Evolutionary conservation across 148 eudicot species (phyloP), one percentile per base, ranked within the genome.

Genomic region (Cornus florida): DNA sequence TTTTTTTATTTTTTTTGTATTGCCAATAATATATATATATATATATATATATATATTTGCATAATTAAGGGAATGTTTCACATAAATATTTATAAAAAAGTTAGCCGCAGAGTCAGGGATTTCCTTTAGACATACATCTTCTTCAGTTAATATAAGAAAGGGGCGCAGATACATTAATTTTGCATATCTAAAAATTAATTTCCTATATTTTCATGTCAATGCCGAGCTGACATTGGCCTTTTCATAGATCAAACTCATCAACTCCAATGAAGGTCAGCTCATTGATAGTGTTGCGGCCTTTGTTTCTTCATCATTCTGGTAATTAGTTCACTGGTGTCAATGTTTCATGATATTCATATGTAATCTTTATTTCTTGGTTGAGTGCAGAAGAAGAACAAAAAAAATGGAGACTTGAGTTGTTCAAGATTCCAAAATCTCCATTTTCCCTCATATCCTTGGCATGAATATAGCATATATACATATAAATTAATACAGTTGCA

Each of bases 251-350:
- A 33, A n/a, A 77, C n/a, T 23, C 72, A 14, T 19, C 79, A 68
- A 67, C 72, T 50, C 53, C 31, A 10, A 77, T 77, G 64, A 72
- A 83, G 74, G 64, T 75, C 56, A 57, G 33, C 69, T 67, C 78
- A 72, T 6, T 71, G 24, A 78, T 80, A 22, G 74, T 73, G 23
- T 48, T 73, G 78, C 75, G 82, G 32, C 88, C 88, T 10, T 71
- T 72, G 78, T 2, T 77, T 81, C 80, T 83, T 88, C 75, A 24
- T 80, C n/a, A 22, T 88, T 39, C 72, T 83, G 90, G 88, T 85
- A 86, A 60, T 79, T 73, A 12, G 70, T 22, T 20, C 66, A 57
- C 16, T 12, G 4, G 1, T 12, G 3, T 33, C 3, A 12, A 57
- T 57, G 19, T 14, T 57, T 57, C 20, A 3, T 57, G 62, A 57